A percentile compares a stretch with the other conserved stretches of the same genome.
phyloP scores from a whole-genome alignment of 2,329 filamentous ascomycete genomes.

The Zarea fungicola region DNA sequence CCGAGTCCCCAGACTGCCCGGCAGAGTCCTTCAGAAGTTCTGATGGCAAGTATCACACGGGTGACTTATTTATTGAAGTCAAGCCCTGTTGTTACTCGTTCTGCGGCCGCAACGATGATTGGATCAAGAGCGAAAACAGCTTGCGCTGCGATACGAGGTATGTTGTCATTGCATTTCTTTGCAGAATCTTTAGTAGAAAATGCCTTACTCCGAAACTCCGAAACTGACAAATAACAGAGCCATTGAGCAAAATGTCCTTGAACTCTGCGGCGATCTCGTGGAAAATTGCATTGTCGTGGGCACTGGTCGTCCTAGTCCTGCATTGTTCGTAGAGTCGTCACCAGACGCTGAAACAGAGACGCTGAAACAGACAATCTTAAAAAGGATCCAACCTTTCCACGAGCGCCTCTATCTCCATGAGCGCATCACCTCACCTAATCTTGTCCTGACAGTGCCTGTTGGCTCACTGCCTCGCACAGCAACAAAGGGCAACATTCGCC shows the following conservation, averaged over 20 bases:
- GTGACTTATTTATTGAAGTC: constrained; percentile 21
- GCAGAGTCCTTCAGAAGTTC: neutral
- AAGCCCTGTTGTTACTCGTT: constrained; percentile 17
- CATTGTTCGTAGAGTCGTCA: constrained; percentile 18
- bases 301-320: constrained; percentile 17
- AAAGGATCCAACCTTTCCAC: too few relatives aligned
- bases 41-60: constrained; percentile 21
- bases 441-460: too few relatives aligned
- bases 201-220: too few relatives aligned
- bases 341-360: too few relatives aligned
- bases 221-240: too few relatives aligned
- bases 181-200: too few relatives aligned
- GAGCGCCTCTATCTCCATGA: too few relatives aligned
- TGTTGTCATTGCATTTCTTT: too few relatives aligned
- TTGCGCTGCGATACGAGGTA: constrained; percentile 21
- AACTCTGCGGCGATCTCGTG: constrained; percentile 18
- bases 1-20: constrained; percentile 17
- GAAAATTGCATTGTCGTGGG: constrained; percentile 17
- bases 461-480: too few relatives aligned
- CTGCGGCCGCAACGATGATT: constrained; percentile 20
- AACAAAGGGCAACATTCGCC: too few relatives aligned
- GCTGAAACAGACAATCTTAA: too few relatives aligned
- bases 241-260: constrained; percentile 18
- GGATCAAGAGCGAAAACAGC: constrained; percentile 22
- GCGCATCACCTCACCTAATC: too few relatives aligned